A percentile compares a stretch with the other conserved stretches of the same genome.
These are phyloP conservation scores for Ascochyta koolunga DNA, from an alignment of 2,329 filamentous ascomycete genomes.

Conservation along the genomic window DNA sequence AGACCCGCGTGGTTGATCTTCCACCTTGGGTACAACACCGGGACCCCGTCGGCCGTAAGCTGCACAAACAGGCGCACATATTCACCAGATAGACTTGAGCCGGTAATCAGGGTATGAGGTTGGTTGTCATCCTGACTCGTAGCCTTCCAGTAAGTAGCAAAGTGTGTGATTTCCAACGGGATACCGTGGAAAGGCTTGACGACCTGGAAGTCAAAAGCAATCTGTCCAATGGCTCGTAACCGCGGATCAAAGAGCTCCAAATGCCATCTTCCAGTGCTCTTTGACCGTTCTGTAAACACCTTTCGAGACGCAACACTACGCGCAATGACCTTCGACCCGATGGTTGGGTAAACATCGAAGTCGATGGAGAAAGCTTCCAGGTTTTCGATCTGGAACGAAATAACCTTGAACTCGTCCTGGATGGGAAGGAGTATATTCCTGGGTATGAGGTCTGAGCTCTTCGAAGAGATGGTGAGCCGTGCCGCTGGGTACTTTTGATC, in stretches of 20 bases:
- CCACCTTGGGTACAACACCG: conserved; percentile 87
- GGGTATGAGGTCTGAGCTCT: conserved; percentile 92
- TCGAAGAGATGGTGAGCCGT: conserved; percentile 93
- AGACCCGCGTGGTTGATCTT: conserved; percentile 76
- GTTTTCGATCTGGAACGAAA: conserved; percentile 96
- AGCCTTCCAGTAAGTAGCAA: conserved; percentile 99
- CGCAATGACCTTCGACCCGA: conserved; percentile 95
- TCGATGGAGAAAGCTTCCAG: conserved; percentile 92
- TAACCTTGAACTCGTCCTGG: conserved; percentile 90
- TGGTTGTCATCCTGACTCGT: conserved; percentile 91
- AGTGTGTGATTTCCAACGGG: conserved; percentile 94
- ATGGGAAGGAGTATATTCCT: conserved; percentile 95
- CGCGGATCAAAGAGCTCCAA: conserved; percentile 92
- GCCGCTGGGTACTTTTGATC: conserved; percentile 95
- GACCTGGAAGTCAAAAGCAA: conserved; percentile 92
- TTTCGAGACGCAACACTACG: conserved; percentile 91
- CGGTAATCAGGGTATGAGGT: conserved; percentile 86
- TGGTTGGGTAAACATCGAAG: conserved; percentile 96
- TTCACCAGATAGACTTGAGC: conserved; percentile 93
- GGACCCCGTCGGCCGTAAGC: conserved; percentile 83
- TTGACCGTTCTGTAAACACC: conserved; percentile 77
- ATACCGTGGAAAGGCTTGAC: conserved; percentile 95
- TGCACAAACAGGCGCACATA: conserved; percentile 93
- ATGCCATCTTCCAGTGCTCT: conserved; percentile 79
- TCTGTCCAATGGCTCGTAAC: conserved; percentile 87